phyloP scores from a whole-genome alignment of 2,329 filamentous ascomycete species.

The Aspergillus texensis region DNA sequence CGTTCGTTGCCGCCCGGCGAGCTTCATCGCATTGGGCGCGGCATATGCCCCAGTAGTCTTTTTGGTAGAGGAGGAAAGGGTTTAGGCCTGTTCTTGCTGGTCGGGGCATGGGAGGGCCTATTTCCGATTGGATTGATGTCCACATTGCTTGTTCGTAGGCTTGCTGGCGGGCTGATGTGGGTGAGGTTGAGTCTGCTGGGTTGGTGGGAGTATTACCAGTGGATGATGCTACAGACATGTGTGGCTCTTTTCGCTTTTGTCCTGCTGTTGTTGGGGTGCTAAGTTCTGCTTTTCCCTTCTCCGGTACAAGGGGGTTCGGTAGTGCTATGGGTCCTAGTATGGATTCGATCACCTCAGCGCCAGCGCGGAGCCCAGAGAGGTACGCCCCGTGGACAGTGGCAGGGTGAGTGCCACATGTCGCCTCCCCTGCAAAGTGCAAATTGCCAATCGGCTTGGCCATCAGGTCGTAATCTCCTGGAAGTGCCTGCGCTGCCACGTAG shows the following conservation, averaged over 20 bases:
- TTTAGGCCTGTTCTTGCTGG: conserved; percentile 77
- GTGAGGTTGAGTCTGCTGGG: conserved; percentile 11
- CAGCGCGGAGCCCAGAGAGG: conserved; percentile 85
- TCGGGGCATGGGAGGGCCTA: conserved; percentile 75
- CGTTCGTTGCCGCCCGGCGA: conserved; percentile 65
- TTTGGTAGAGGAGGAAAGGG: conserved; percentile 88
- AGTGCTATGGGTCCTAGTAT: conserved; percentile 81
- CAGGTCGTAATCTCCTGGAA: conserved; percentile 83
- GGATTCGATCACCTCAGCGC: conserved; percentile 78
- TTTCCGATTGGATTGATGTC: conserved; percentile 57
- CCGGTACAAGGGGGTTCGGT: conserved; percentile 72
- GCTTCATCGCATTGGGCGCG: conserved; percentile 70
- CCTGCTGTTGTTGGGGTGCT: conserved; percentile 24
- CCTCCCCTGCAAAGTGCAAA: conserved; percentile 92
- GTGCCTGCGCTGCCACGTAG: conserved; percentile 81
- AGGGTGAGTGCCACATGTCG: conserved; percentile 92
- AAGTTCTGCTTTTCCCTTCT: conserved; percentile 51
- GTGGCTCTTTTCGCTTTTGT: conserved; percentile 28
- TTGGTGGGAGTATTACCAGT: conserved; percentile 9
- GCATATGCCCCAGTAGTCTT: conserved; percentile 66
- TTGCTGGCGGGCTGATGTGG: conserved; percentile 39
- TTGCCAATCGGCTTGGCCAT: conserved; percentile 87
- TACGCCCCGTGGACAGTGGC: conserved; percentile 98
- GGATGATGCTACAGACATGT: background rate
- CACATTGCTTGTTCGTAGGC: conserved; percentile 62